Base-by-base conservation (phyloP, 164 flowering plant species). In the Magnolia sinica region DNA sequence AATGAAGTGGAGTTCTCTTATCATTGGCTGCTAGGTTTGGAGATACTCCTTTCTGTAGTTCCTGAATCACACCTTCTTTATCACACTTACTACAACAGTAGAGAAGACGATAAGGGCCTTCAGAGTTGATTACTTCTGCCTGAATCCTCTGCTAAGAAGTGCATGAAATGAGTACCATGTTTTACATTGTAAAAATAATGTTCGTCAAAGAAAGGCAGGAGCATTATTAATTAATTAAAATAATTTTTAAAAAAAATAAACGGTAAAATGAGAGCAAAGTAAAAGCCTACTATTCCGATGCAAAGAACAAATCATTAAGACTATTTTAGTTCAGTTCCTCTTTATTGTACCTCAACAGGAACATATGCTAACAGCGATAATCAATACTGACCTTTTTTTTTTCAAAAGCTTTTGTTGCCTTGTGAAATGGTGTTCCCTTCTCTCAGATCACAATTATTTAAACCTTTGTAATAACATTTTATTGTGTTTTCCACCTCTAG, bases 1-100 rank as follows among this genome's bases (percentile, higher is more conserved):
- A 81, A 78, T 87, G 91, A 76, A 88, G 88, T 24, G 89, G 89
- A 18, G 91, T 88, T 80, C 89, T 87, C 82, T 82, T 87, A 73
- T 88, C 87, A 68, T 86, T 84, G 76, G 87, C 89, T 45, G 82
- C 87, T 27, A 86, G 67, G 70, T 84, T 86, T 2, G 88, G 84
- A 52, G 86, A 81, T 31, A 89, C 89, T 2, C 90, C 90, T 76
- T 82, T 81, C 74, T 82, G 79, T 61, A 89, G 73, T 72, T 86
- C 88, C 76, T 84, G 82, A 51, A 87, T 73, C 11, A 89, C 90
- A 72, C 91, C 89, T 7, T 50, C 81, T 77, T 81, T 87, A 70
- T 89, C 88, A 7, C 88, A 85, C 70, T 83, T 85, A 64, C 91
- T 77, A 9, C 89, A 87, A 79, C 87, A 86, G 70, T 77, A 76